These are phyloP conservation scores for Andrographis paniculata DNA, from an alignment of 305 asterid genomes.

Conservation along the genomic window DNA sequence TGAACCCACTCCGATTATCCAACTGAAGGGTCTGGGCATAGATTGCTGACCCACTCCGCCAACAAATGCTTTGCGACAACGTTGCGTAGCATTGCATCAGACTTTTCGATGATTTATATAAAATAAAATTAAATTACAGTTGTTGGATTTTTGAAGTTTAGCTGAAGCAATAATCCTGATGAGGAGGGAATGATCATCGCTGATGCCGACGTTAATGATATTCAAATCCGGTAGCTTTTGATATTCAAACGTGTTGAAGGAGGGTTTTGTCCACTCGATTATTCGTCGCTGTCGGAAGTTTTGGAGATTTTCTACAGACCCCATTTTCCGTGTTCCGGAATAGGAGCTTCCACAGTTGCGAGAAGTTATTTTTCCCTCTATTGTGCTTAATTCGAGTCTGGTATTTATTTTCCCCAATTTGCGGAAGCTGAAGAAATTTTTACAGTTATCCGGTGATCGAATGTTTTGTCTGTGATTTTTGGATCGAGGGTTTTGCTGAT, in stretches of 20 bases:
- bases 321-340: neutral
- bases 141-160: neutral
- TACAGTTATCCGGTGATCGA: too few species aligned
- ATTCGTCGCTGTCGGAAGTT: neutral
- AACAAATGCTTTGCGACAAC: neutral
- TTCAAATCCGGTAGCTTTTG: neutral
- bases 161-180: neutral
- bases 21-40: too few species aligned
- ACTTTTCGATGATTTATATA: neutral
- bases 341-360: neutral
- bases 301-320: neutral
- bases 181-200: neutral
- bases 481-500: constrained; percentile 12
- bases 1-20: too few species aligned
- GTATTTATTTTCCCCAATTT: neutral
- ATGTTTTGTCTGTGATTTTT: neutral
- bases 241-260: neutral
- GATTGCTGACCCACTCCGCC: too few species aligned
- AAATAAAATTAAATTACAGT: neutral
- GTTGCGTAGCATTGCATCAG: neutral
- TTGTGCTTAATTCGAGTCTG: too few species aligned
- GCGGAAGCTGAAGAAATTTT: neutral
- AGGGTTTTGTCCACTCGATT: neutral
- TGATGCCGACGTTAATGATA: neutral
- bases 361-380: neutral